A percentile compares a stretch with the other conserved stretches of the same genome.
phyloP scores from a whole-genome alignment of 495 filamentous ascomycete genomes.

The Penicillium taxi region DNA sequence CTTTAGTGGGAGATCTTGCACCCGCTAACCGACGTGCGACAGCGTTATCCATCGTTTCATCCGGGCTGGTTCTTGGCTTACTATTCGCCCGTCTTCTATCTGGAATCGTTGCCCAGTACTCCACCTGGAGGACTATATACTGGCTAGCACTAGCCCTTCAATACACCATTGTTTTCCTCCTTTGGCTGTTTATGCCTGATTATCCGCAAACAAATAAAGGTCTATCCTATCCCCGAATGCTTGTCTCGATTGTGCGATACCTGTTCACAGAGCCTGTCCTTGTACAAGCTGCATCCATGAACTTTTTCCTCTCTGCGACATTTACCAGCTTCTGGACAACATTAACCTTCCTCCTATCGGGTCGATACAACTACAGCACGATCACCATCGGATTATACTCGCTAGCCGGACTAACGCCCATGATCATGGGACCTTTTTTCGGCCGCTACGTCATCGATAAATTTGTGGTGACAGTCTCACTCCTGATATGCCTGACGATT shows the following conservation, averaged over 20 bases:
- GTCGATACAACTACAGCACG: constrained; percentile 55
- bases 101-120: constrained; percentile 64
- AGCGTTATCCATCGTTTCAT: constrained; percentile 63
- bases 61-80: constrained; percentile 69
- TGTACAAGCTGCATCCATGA: constrained; percentile 55
- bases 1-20: constrained; percentile 73
- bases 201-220: constrained; percentile 66
- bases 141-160: constrained; percentile 73
- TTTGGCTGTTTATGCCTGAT: constrained; percentile 73
- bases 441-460: constrained; percentile 63
- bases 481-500: constrained; percentile 52
- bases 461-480: constrained; percentile 55
- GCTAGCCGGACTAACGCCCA: constrained; percentile 63
- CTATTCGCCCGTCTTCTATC: constrained; percentile 70
- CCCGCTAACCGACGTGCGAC: constrained; percentile 59
- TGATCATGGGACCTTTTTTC: constrained; percentile 58
- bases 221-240: constrained; percentile 53
- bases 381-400: constrained; percentile 70
- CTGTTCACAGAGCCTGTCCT: constrained; percentile 57
- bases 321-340: constrained; percentile 81
- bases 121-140: constrained; percentile 69
- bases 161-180: constrained; percentile 52
- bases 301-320: constrained; percentile 46
- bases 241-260: constrained; percentile 55
- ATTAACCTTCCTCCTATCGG: constrained; percentile 67